These are phyloP conservation scores for Pythium biforme DNA, from an alignment of 352 stramenopile species.

Conservation along the genomic window DNA sequence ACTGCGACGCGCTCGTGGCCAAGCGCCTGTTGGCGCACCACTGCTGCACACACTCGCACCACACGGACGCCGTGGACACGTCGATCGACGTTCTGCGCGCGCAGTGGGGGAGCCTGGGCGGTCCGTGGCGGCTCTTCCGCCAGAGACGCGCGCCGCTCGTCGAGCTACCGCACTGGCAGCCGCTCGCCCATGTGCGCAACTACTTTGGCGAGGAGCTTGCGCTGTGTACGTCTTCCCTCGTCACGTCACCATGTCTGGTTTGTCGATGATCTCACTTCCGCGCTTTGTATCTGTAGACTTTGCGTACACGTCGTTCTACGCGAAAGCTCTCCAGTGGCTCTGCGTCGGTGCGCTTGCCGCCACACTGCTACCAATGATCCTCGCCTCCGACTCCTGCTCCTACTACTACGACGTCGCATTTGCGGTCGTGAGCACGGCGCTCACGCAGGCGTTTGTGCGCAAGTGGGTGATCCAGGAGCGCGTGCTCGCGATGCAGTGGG, in stretches of 20 bases:
- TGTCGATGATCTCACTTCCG: background rate
- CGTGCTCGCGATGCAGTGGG: constrained; percentile 46
- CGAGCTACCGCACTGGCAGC: constrained; percentile 38
- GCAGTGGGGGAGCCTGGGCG: constrained; percentile 48
- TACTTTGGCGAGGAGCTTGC: constrained; percentile 83
- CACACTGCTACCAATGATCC: constrained; percentile 30
- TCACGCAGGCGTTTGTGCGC: constrained; percentile 49
- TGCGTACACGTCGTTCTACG: constrained; percentile 63
- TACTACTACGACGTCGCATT: constrained; percentile 33
- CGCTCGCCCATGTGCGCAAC: constrained; percentile 57
- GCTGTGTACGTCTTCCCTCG: constrained; percentile 47
- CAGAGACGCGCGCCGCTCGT: constrained; percentile 15
- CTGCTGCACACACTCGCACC: constrained; percentile 54
- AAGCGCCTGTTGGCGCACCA: constrained; percentile 50
- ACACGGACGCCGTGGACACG: constrained; percentile 63
- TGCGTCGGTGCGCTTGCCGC: constrained; percentile 26
- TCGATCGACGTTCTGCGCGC: constrained; percentile 55
- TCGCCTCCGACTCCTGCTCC: background rate
- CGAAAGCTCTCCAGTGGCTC: constrained; percentile 40
- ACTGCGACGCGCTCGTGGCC: constrained; percentile 64
- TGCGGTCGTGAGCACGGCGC: constrained; percentile 45
- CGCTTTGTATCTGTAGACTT: constrained; percentile 40
- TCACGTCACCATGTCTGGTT: background rate
- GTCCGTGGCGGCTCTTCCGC: constrained; percentile 27
- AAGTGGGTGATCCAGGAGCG: constrained; percentile 61